Evolutionary conservation across 768 basidiomycete genomes (phyloP).

Genomic region (Suillus bovinus): DNA sequence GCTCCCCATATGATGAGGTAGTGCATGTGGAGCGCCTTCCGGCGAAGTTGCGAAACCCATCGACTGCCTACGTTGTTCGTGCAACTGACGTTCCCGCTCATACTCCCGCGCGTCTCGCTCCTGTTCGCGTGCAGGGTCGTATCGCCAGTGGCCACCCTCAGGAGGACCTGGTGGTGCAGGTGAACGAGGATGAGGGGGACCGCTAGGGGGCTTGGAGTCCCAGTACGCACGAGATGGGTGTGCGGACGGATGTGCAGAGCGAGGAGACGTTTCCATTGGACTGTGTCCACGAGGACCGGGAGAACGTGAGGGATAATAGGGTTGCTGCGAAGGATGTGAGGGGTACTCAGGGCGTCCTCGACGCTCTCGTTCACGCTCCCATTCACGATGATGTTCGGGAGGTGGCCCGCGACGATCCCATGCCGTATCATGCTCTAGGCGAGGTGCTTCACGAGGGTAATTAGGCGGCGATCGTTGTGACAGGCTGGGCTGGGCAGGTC

Average conservation of each 20-base stretch:
- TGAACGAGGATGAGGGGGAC: constrained; percentile 31
- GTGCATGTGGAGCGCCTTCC: constrained; percentile 36
- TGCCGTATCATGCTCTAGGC: constrained; percentile 51
- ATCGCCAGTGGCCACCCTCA: constrained; percentile 52
- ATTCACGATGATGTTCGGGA: constrained; percentile 48
- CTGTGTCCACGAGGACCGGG: constrained; percentile 42
- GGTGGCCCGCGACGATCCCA: constrained; percentile 64
- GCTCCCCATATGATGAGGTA: constrained; percentile 30
- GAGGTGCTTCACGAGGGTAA: constrained; percentile 53
- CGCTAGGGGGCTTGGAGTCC: constrained; percentile 56
- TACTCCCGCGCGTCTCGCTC: constrained; percentile 49
- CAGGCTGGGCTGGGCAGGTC: constrained; percentile 49
- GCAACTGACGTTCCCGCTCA: constrained; percentile 30
- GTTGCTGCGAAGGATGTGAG: constrained; percentile 30
- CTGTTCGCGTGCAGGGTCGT: constrained; percentile 62
- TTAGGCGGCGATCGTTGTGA: constrained; percentile 61
- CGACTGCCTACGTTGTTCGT: constrained; percentile 36
- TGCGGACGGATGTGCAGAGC: constrained; percentile 45
- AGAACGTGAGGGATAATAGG: constrained; percentile 35
- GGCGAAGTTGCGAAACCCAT: constrained; percentile 49
- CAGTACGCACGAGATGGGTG: constrained; percentile 47
- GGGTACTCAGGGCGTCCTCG: constrained; percentile 43
- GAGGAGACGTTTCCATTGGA: constrained; percentile 64
- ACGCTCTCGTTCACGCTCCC: constrained; percentile 43
- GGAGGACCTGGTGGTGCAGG: constrained; percentile 37